Conservation (phyloP, 371 early-diverging fungal genomes). For the Apophysomyces variabilis region DNA sequence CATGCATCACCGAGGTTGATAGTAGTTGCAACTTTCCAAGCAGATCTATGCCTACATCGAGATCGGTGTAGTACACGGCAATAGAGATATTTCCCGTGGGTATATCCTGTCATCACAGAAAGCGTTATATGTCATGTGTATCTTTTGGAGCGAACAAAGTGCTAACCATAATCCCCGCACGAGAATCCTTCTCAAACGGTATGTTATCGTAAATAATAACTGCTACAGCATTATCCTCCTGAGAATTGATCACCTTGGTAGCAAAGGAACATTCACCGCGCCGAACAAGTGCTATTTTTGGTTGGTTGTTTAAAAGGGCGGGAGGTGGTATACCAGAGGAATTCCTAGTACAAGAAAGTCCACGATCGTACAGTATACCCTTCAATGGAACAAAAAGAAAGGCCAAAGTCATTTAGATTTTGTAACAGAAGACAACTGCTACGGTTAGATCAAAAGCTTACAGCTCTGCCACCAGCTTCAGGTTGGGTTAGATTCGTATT, state of each 20-base stretch:
- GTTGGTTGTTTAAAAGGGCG: slow-evolving; percentile 22
- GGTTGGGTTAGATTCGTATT: slow-evolving; percentile 41
- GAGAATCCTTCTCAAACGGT: slow-evolving; percentile 42
- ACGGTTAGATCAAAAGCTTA: slow-evolving; percentile 4
- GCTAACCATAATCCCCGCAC: slow-evolving; percentile 31
- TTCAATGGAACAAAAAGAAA: slow-evolving; percentile 3
- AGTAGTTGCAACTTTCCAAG: slow-evolving; percentile 27
- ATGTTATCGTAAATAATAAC: slow-evolving; percentile 47
- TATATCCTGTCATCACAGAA: slow-evolving; percentile 32
- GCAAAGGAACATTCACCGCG: slow-evolving; percentile 43
- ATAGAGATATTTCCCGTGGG: slow-evolving; percentile 39
- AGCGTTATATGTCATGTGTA: background rate
- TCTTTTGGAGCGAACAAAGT: background rate
- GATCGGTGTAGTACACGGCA: slow-evolving; percentile 45
- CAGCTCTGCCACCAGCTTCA: slow-evolving; percentile 27
- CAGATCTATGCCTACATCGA: slow-evolving; percentile 37
- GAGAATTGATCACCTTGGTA: slow-evolving; percentile 38
- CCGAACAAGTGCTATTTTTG: slow-evolving; percentile 48
- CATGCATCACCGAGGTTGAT: slow-evolving; percentile 15
- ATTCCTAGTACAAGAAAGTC: slow-evolving; percentile 40
- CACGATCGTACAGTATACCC: slow-evolving; percentile 53
- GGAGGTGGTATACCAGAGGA: slow-evolving; percentile 23
- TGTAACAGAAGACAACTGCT: too few species aligned
- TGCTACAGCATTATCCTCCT: slow-evolving; percentile 42
- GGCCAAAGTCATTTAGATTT: too few species aligned